Evolutionary conservation across 768 basidiomycete genomes (phyloP), one percentile per base, ranked within the genome.

Genomic region (Russula ochroleuca): DNA sequence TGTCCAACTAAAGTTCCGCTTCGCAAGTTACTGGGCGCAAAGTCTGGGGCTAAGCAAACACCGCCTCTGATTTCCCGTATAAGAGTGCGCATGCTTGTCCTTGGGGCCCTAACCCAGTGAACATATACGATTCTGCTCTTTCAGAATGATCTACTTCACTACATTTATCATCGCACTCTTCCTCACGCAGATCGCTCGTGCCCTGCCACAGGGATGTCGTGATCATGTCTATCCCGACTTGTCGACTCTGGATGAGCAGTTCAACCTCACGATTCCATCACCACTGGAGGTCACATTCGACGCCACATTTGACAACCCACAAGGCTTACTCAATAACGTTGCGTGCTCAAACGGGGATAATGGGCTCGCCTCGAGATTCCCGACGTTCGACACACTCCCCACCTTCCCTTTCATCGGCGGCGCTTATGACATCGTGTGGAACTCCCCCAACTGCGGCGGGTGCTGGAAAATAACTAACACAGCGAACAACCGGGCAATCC

Each of bases 351-450:
- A 81, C 67, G 85, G 85, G 10, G 61, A 72, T 25, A 74, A 84
- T 59, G 85, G 85, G 13, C 74, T 87, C 31, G 47, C 77, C 14
- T 75, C 78, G 3, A 72, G 69, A 35, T 86, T 75, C 73, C 77
- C 73, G 7, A 84, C 78, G 47, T 82, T 86, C 59, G 77, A 75
- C 15, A 72, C 75, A 38, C 71, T 88, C 33, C 84, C 85, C 5
- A 74, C 73, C 52, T 88, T 85, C 76, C 85, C 86, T 1, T 70
- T 75, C 70, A 84, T 88, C 69, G 85, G 84, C 38, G 85, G 81
- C 1, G 81, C 78, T 1, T 74, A 76, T 15, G 82, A 78, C 40
- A 74, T 87, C 60, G 72, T 70, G 9, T 86, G 74, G 73, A 77
- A 82, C 70, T 85, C 83, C 1, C 63, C 71, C 2, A 73, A 76